Conservation (phyloP, 164 flowering plant species). For the Akebia trifoliata region DNA sequence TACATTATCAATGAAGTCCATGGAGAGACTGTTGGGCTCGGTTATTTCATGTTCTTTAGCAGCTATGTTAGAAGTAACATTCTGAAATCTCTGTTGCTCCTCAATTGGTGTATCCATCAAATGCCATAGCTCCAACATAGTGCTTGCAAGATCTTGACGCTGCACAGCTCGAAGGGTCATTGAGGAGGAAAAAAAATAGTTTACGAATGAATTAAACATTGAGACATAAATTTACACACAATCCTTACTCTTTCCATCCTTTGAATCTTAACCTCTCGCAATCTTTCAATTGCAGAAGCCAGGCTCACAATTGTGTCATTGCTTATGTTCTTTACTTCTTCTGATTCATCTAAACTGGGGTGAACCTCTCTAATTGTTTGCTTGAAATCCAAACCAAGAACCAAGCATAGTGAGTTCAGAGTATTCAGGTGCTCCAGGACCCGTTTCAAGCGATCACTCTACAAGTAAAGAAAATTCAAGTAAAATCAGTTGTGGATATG, state of each 20-base stretch:
- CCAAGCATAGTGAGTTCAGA: conserved; percentile 51
- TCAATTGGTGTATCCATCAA: conserved; percentile 81
- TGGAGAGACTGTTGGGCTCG: conserved; percentile 53
- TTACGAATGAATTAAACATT: not conserved
- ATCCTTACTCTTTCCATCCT: conserved; percentile 55
- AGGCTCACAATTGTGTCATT: conserved; percentile 41
- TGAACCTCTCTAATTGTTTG: conserved; percentile 46
- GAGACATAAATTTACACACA: not conserved
- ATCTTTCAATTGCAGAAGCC: conserved; percentile 31
- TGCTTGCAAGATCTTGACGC: conserved; percentile 73
- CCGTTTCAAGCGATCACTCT: conserved; percentile 59
- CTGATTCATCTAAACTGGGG: conserved; percentile 43
- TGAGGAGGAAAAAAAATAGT: not conserved
- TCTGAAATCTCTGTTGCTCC: conserved; percentile 72
- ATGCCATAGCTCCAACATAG: conserved; percentile 76
- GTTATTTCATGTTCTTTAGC: conserved; percentile 67
- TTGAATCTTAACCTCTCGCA: conserved; percentile 53
- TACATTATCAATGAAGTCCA: conserved; percentile 52
- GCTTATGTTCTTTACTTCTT: conserved; percentile 40
- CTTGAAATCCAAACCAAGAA: conserved; percentile 71
- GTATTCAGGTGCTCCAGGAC: conserved; percentile 42
- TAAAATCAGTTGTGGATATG: not conserved
- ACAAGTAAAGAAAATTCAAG: conserved; percentile 17
- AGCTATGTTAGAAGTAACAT: conserved; percentile 60
- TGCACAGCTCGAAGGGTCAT: conserved; percentile 19